These are phyloP conservation scores for Zygotorulaspora danielsina DNA, from an alignment of 805 yeast genomes.

Conservation along the genomic window DNA sequence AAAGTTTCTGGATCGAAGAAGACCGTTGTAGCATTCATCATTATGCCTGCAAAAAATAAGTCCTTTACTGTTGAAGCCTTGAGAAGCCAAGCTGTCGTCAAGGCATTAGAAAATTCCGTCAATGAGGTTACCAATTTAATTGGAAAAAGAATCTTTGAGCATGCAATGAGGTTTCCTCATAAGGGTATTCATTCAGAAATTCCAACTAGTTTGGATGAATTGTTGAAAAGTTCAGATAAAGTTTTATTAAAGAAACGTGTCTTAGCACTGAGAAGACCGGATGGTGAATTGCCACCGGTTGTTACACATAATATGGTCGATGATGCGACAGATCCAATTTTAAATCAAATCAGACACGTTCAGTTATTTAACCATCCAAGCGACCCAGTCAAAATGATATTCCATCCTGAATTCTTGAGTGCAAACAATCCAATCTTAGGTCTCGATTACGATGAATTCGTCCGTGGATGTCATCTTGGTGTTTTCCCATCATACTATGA, in stretches of 20 bases:
- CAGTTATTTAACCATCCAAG: conserved; percentile 83
- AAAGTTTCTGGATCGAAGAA: conserved; percentile 77
- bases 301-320: conserved; percentile 97
- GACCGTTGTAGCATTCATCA: conserved; percentile 94
- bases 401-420: conserved; percentile 96
- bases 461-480: conserved; percentile 96
- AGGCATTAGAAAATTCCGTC: conserved; percentile 83
- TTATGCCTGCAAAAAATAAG: conserved; percentile 94
- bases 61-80: conserved; percentile 95
- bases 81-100: conserved; percentile 93
- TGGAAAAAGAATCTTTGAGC: conserved; percentile 84
- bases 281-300: conserved; percentile 82
- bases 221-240: conserved; percentile 80
- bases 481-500: conserved; percentile 98
- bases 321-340: conserved; percentile 84
- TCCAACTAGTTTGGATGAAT: conserved; percentile 73
- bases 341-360: conserved; percentile 87
- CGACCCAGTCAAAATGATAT: conserved; percentile 90
- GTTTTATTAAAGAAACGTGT: conserved; percentile 89
- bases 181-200: conserved; percentile 53
- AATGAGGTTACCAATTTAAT: conserved; percentile 81
- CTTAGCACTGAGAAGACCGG: conserved; percentile 74
- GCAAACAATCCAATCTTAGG: conserved; percentile 92
- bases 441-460: conserved; percentile 94
- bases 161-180: conserved; percentile 67